Conservation (phyloP, 495 filamentous ascomycete genomes). For the Choiromyces venosus region DNA sequence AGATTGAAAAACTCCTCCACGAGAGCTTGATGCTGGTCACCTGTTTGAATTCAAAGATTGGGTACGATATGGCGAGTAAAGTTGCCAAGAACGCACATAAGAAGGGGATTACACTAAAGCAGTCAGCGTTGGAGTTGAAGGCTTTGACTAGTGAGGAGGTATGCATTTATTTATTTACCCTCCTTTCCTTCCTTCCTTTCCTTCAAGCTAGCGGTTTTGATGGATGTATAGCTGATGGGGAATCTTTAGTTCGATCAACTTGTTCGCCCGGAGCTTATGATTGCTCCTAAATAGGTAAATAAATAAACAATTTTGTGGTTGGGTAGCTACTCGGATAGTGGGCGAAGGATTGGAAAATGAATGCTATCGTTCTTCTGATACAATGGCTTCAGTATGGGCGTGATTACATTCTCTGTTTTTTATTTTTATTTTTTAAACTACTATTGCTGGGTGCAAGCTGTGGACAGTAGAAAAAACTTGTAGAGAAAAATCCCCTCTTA, state of each 20-base stretch:
- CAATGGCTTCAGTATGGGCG: background rate
- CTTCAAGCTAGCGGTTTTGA: background rate
- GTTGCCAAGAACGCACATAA: conserved; percentile 99
- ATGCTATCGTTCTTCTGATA: background rate
- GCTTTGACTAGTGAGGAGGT: conserved; percentile 76
- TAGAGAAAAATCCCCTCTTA: background rate
- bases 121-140: conserved; percentile 88
- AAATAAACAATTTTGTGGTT: background rate
- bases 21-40: conserved; percentile 98
- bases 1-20: conserved; percentile 79
- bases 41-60: conserved; percentile 96
- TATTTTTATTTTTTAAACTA: background rate
- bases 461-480: background rate
- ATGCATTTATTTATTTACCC: background rate
- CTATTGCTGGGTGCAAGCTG: background rate
- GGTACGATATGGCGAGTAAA: conserved; percentile 96
- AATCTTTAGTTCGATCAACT: conserved; percentile 68
- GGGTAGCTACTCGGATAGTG: background rate
- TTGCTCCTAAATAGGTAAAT: conserved; percentile 58
- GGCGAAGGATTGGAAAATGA: background rate
- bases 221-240: background rate
- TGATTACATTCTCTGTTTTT: background rate
- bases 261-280: conserved; percentile 95
- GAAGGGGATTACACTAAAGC: conserved; percentile 89
- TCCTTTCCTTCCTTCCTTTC: no score